Evolutionary conservation across 176 grass and related monocot species (phyloP).

Genomic region (Coix lacrymajobi): DNA sequence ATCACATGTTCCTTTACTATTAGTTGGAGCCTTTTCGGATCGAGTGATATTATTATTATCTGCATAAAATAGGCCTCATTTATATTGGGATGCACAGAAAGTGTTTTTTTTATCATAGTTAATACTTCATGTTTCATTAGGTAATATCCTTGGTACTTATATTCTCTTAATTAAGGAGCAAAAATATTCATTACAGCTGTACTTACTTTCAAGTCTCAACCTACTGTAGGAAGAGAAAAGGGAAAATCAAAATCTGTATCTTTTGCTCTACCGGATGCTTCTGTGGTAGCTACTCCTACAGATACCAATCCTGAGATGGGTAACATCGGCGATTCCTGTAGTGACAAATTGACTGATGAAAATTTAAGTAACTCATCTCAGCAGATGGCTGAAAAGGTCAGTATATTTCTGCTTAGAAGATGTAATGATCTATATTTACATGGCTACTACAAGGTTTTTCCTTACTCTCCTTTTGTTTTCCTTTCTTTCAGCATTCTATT

Average conservation of each 20-base stretch:
- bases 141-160: background rate
- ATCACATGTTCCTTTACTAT: background rate
- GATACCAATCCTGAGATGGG: conserved; percentile 19
- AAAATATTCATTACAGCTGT: conserved; percentile 30
- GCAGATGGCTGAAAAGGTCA: conserved; percentile 21
- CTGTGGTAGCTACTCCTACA: background rate
- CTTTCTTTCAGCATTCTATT: conserved; percentile 21
- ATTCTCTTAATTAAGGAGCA: conserved; percentile 15
- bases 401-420: background rate
- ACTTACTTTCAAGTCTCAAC: conserved; percentile 27
- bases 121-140: background rate
- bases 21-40: background rate
- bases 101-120: background rate
- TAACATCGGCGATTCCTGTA: conserved; percentile 1
- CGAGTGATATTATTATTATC: conserved; percentile 19
- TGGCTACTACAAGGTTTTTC: background rate
- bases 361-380: conserved; percentile 18
- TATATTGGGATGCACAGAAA: background rate
- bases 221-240: conserved; percentile 22
- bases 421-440: background rate
- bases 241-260: conserved; percentile 47
- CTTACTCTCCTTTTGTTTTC: background rate
- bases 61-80: background rate
- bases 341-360: conserved; percentile 13
- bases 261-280: conserved; percentile 44